A percentile compares a stretch with the other conserved stretches of the same genome.
phyloP scores from a whole-genome alignment of 768 basidiomycete genomes.

The Auriscalpium vulgare region DNA sequence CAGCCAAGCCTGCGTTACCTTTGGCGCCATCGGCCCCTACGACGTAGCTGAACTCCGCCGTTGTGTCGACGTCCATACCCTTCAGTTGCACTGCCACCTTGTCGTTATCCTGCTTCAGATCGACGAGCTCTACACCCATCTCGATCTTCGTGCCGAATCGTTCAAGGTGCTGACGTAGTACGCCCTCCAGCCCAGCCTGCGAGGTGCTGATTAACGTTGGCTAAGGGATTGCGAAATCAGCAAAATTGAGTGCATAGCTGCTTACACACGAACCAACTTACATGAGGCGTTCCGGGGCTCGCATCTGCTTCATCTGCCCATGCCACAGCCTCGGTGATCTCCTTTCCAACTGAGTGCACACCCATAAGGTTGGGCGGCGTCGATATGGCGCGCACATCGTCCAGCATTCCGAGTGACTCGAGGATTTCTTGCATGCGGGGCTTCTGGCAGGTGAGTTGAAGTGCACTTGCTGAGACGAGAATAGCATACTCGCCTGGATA shows the following conservation, averaged over 20 bases:
- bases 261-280: not conserved
- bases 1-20: conserved; percentile 11
- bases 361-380: not conserved
- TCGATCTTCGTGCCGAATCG: conserved; percentile 26
- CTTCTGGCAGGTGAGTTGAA: not conserved
- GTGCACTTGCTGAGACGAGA: no score
- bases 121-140: conserved; percentile 25
- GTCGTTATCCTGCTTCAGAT: conserved; percentile 26
- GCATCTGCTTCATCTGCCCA: not conserved
- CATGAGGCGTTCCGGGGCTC: not conserved
- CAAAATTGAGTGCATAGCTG: not conserved
- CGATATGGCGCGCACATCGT: not conserved
- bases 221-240: not conserved
- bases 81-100: conserved; percentile 24
- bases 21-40: conserved; percentile 36
- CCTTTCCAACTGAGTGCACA: not conserved
- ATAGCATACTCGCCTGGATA: not conserved
- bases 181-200: conserved; percentile 23
- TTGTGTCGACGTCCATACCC: conserved; percentile 15
- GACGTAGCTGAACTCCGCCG: conserved; percentile 28
- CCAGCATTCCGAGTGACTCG: not conserved
- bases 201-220: conserved; percentile 14
- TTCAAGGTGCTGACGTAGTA: conserved; percentile 24
- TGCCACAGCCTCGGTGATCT: not conserved
- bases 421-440: not conserved